Evolutionary conservation across 768 basidiomycete species (phyloP).

Genomic region (Naganishia friedmannii): DNA sequence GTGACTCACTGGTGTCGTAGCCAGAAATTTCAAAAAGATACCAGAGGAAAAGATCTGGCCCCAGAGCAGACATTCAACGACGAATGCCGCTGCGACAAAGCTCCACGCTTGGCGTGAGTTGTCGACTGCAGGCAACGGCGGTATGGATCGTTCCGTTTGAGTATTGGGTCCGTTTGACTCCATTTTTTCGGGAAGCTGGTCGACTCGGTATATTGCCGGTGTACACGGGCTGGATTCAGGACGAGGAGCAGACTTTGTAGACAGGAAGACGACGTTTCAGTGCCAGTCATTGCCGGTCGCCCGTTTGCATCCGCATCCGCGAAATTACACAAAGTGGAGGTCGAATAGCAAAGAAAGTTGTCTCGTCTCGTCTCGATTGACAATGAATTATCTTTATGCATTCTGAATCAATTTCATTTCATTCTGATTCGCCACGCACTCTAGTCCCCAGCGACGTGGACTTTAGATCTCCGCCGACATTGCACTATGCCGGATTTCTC

Average conservation of each 20-base stretch:
- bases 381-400: neutral
- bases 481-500: slow-evolving; percentile 42
- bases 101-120: slow-evolving; percentile 32
- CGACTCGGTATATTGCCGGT: too few relatives aligned
- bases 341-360: neutral
- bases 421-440: too few relatives aligned
- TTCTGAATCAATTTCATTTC: too few relatives aligned
- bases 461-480: neutral
- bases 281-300: neutral
- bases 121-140: slow-evolving; percentile 32
- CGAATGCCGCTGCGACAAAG: slow-evolving; percentile 34
- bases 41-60: slow-evolving; percentile 34
- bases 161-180: neutral
- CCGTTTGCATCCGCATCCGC: neutral
- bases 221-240: too few relatives aligned
- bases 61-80: slow-evolving; percentile 35
- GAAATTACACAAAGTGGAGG: neutral
- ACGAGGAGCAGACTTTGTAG: too few relatives aligned
- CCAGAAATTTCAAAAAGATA: slow-evolving; percentile 35
- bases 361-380: slow-evolving; percentile 23
- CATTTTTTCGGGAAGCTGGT: neutral
- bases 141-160: slow-evolving; percentile 25
- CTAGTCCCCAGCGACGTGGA: too few relatives aligned
- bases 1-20: slow-evolving; percentile 24
- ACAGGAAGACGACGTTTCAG: neutral